These are phyloP conservation scores for Datura wrightii DNA, from an alignment of 257 asterid species.

Conservation along the genomic window DNA sequence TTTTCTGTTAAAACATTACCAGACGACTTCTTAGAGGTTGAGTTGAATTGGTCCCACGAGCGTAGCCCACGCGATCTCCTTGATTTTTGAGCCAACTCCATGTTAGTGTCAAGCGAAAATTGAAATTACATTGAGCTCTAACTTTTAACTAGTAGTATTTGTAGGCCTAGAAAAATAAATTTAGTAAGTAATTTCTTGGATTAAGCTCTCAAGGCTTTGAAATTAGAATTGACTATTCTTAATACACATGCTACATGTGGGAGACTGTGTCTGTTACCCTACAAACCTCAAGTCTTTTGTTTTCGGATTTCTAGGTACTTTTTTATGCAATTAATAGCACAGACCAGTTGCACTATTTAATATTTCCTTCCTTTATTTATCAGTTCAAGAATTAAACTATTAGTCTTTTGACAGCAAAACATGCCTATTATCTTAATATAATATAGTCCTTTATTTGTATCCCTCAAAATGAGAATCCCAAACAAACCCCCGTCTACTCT, in stretches of 20 bases:
- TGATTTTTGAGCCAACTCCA: slow-evolving; percentile 44
- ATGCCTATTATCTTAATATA: background rate
- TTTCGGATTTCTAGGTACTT: slow-evolving; percentile 39
- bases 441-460: background rate
- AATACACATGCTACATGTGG: slow-evolving; percentile 87
- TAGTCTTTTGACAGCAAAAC: slow-evolving; percentile 7
- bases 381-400: slow-evolving; percentile 29
- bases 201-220: slow-evolving; percentile 51
- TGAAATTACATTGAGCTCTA: background rate
- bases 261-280: slow-evolving; percentile 51
- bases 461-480: slow-evolving; percentile 15
- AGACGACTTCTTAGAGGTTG: background rate
- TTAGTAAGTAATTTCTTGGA: slow-evolving; percentile 60
- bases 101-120: background rate
- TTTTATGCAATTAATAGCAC: slow-evolving; percentile 27
- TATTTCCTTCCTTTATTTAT: slow-evolving; percentile 17
- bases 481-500: background rate
- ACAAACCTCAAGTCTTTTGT: slow-evolving; percentile 34
- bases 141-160: background rate
- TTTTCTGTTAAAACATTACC: background rate
- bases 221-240: slow-evolving; percentile 58
- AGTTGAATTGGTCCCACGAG: slow-evolving; percentile 23
- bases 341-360: slow-evolving; percentile 28
- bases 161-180: slow-evolving; percentile 26
- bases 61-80: slow-evolving; percentile 49